Base-by-base conservation (phyloP, 768 basidiomycete species). In the Xerocomus spinulosus region DNA sequence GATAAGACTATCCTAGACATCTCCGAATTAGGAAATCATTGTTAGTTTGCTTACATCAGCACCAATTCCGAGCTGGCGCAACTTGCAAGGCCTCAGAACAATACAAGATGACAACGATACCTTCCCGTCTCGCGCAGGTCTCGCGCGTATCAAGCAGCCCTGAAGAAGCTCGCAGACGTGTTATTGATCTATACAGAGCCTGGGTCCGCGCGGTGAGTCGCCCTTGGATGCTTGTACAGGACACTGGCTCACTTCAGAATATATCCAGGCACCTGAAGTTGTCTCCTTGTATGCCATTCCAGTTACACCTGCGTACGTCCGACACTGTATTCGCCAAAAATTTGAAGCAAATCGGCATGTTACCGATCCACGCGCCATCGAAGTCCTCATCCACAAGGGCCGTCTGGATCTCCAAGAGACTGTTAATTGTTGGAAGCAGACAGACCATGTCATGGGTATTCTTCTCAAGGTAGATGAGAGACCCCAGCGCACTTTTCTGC, bases 341-440 rank as follows among this genome's bases (percentile, higher is more conserved):
- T 98, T 95, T 56, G 95, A 98, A 68, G 75, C 77, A 53, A 87
- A 95, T 74, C 79, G 85, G 45, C 74, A 87, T 58, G 82, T 96
- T 32, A 81, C 83, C 37, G 91, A 98, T 71, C 70, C 79, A 23
- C 80, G 82, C 46, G 81, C 87, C 20, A 81, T 98, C 63, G 92
- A 99, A 65, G 72, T 95, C 37, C 74, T 97, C 57, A 62, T 96
- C 33, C 77, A 86, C 62, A 97, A 97, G 75, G 76, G 80, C 44
- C 74, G 82, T 53, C 86, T 83, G 70, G 92, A 97, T 56, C 90
- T 82, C 61, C 95, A 98, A 74, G 95, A 97, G 75, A 85, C 86
- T 44, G 75, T 96, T 76, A 97, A 97, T 63, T 80, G 79, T 58
- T 97, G 93, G 93, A 93, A 93, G 62, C 87, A 89, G 73, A 78